phyloP scores from a whole-genome alignment of 768 basidiomycete species.

The Tricholomella constricta region DNA sequence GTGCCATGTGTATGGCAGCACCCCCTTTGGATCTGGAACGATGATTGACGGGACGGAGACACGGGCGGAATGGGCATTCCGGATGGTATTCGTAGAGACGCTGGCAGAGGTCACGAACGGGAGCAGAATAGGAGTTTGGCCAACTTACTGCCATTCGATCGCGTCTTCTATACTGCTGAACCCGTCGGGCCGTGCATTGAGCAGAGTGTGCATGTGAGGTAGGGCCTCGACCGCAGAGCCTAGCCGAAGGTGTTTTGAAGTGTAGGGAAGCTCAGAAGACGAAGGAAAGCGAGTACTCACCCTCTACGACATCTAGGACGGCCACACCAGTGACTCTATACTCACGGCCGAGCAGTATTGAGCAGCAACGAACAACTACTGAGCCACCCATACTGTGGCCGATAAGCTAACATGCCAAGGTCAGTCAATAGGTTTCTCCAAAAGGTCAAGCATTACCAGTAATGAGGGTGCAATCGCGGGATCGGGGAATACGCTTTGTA shows the following conservation, averaged over 20 bases:
- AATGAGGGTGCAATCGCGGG: conserved; percentile 65
- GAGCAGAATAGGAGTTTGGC: neutral
- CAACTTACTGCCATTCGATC: conserved; percentile 92
- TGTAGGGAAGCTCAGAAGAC: neutral
- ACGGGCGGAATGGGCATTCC: conserved; percentile 79
- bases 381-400: conserved; percentile 99
- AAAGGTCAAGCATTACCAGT: conserved; percentile 51
- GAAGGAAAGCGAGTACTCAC: conserved; percentile 34
- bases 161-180: conserved; percentile 85
- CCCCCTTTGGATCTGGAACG: conserved; percentile 42
- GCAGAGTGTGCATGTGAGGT: conserved; percentile 86
- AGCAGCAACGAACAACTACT: conserved; percentile 73
- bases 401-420: conserved; percentile 54
- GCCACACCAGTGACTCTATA: conserved; percentile 77
- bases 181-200: conserved; percentile 82
- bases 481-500: conserved; percentile 72
- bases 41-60: conserved; percentile 87
- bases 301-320: conserved; percentile 90
- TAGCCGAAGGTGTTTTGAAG: conserved; percentile 28
- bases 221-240: conserved; percentile 93
- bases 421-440: neutral
- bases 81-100: conserved; percentile 78
- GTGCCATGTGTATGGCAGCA: conserved; percentile 69
- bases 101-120: conserved; percentile 38
- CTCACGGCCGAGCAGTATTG: conserved; percentile 62